Conservation (phyloP, 2,329 filamentous ascomycete species). For the Aspergillus ochraceoroseus region DNA sequence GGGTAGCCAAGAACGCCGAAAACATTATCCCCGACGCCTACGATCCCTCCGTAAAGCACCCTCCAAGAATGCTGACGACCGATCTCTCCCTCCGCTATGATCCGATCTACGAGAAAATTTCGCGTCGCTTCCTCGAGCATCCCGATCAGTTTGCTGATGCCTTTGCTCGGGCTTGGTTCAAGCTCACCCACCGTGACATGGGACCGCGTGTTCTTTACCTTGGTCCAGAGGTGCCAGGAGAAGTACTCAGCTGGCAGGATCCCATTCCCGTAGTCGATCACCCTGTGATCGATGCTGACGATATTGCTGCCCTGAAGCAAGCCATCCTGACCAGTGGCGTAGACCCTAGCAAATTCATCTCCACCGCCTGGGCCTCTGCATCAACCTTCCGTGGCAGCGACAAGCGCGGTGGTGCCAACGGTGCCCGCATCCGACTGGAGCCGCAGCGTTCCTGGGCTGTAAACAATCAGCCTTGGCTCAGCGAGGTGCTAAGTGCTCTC, state of each 20-base stretch:
- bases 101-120: conserved; percentile 69
- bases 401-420: conserved; percentile 79
- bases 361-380: conserved; percentile 64
- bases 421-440: conserved; percentile 67
- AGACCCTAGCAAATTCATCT: conserved; percentile 57
- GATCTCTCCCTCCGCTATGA: conserved; percentile 70
- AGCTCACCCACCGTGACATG: conserved; percentile 75
- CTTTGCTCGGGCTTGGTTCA: conserved; percentile 75
- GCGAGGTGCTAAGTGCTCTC: conserved; percentile 57
- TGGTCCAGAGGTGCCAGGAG: conserved; percentile 67
- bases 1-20: conserved; percentile 65
- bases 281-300: conserved; percentile 56
- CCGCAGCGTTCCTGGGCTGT: conserved; percentile 68
- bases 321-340: conserved; percentile 61
- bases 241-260: conserved; percentile 71
- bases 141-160: conserved; percentile 64
- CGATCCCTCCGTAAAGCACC: conserved; percentile 65
- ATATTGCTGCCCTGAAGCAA: conserved; percentile 63
- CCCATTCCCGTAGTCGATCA: conserved; percentile 59
- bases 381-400: conserved; percentile 69
- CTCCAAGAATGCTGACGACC: conserved; percentile 70
- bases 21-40: conserved; percentile 66
- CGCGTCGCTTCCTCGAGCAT: conserved; percentile 63
- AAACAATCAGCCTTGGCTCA: conserved; percentile 66
- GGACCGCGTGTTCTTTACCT: conserved; percentile 66